phyloP scores from a whole-genome alignment of 768 basidiomycete species.

The Paxillus ammoniavirescens region DNA sequence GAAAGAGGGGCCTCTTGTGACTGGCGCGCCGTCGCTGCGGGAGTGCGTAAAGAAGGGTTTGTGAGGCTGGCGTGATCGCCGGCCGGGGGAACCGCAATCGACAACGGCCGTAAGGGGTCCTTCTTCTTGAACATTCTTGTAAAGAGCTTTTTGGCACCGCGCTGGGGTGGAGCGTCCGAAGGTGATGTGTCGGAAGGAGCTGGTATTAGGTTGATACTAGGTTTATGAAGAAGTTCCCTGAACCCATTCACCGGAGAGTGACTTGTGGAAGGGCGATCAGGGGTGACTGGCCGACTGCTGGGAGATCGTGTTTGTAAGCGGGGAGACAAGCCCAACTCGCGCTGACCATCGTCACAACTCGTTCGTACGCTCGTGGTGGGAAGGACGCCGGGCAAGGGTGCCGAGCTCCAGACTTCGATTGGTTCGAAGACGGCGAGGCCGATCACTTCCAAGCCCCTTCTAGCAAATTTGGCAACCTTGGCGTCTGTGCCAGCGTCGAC shows the following conservation, averaged over 20 bases:
- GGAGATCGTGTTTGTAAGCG: not conserved
- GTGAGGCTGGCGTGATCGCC: conserved; percentile 17
- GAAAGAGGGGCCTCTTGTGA: conserved; percentile 18
- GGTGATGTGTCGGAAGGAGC: conserved; percentile 16
- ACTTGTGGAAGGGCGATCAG: conserved; percentile 5
- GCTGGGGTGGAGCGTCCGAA: conserved; percentile 24
- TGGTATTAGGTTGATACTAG: conserved; percentile 15
- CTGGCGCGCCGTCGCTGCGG: not conserved
- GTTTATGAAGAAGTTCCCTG: conserved; percentile 1
- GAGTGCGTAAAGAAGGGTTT: conserved; percentile 13
- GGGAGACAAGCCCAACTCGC: conserved; percentile 20
- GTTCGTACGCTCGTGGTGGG: conserved; percentile 24
- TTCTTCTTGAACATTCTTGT: conserved; percentile 71
- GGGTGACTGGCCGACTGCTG: conserved; percentile 11
- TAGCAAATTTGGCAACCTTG: conserved; percentile 75
- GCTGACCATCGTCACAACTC: conserved; percentile 25
- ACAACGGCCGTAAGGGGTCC: conserved; percentile 16
- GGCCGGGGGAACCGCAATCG: conserved; percentile 27
- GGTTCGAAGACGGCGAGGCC: conserved; percentile 79
- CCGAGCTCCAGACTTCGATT: conserved; percentile 61
- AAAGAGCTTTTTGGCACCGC: conserved; percentile 59
- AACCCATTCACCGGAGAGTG: not conserved
- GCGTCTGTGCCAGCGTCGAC: conserved; percentile 88
- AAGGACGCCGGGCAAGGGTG: conserved; percentile 9
- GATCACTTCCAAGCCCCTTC: conserved; percentile 73